Base-by-base conservation (phyloP, 75 land plant species). In the Picea sitchensis region DNA sequence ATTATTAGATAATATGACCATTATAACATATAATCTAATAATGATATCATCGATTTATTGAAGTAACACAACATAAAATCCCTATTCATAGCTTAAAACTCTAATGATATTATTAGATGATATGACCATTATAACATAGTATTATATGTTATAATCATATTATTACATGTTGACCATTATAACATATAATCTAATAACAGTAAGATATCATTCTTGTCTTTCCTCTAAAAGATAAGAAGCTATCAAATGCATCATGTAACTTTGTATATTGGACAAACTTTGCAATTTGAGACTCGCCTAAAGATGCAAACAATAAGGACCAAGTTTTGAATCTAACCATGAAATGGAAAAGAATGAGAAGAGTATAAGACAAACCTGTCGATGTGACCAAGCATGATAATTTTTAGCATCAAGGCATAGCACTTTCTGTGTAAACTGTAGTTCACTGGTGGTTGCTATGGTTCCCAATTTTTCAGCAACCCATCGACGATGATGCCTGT, bases 331-430 rank as follows among this genome's bases (percentile, higher is more conserved):
- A 71, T 71, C 11, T 71, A 34, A 26, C 71, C 73, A 20, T 20
- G 23, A 47, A 44, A 65, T 32, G 69, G 30, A 65, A 41, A 34
- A 9, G 31, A n/a, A n/a, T 20, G 68, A 32, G 68, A 11, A 69
- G 18, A 18, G 12, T 51, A 51, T 9, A 51, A 23, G 3, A 76
- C 61, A 20, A 54, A 92, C 99, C 98, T 95, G 99, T 59, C 99
- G 87, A 51, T 98, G 99, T 59, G 98, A 98, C 99, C 99, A 98
- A 17, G 99, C 98, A 87, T 98, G 99, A 78, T 98, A 98, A 76
- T 98, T 90, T 81, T 98, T 98, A 4, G 96, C 86, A 93, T 95
- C 99, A 60, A 77, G 65, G n/a, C 69, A 12, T 3, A 98, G 90
- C 41, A 92, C 89, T 61, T 81, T 82, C 82, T 81, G 82, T 15